Base-by-base conservation (phyloP, 176 grass and related monocot genomes). In the Bothriochloa decipiens region DNA sequence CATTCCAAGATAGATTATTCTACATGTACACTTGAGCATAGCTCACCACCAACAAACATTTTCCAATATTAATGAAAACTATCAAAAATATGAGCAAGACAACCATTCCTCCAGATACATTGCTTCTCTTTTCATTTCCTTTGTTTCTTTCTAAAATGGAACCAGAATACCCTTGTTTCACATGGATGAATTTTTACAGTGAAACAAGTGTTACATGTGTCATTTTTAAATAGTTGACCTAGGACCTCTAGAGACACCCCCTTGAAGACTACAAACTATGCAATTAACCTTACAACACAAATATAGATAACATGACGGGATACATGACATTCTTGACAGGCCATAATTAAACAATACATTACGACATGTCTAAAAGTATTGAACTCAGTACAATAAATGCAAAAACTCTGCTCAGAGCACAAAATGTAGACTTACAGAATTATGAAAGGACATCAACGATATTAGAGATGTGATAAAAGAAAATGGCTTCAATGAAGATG, bases 401-500 rank as follows among this genome's bases (percentile, higher is more conserved):
- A 61, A 77, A 61, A 33, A 75, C 78, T 79, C 18, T 41, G 5
- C 17, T 70, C 26, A 55, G 2, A 14, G 27, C 50, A 81, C 0
- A 68, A 40, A 81, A 47, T 65, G 55, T 35, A 76, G 47, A 81
- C 95, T 89, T 92, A 97, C 95, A 74, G 77, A 55, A 87, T 87
- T 90, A 25, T 73, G 83, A 63, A 65, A 75, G 29, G 87, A 95
- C 72, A 95, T 83, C 72, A 87, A 90, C 0, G 83, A 88, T 72
- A 90, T 87, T 79, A 82, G 77, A 87, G 90, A 72, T 65, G 83
- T 90, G 81, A 91, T 35, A 22, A 98, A 91, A 68, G 93, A 90
- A 80, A 98, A 90, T 69, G 93, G 93, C 84, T 95, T 95, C 46
- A 62, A 63, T 40, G 87, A 79, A 65, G 96, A 89, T 61, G 96